Base-by-base conservation (phyloP, 1,284 basidiomycete species). In the Stereum hirsutum region DNA sequence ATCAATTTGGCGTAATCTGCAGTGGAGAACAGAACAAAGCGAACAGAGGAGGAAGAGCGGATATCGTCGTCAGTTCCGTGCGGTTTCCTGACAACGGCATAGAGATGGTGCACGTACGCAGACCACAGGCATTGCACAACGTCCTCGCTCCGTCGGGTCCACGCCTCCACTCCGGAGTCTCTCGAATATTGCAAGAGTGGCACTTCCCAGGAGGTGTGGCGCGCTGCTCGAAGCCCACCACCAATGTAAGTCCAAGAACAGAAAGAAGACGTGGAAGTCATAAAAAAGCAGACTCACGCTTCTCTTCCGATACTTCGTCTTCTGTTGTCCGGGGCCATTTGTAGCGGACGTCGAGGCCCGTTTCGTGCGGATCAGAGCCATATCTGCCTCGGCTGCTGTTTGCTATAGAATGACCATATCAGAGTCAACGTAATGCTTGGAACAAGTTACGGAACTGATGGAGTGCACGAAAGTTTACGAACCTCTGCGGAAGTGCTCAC, bases 161-260 rank as follows among this genome's bases (percentile, higher is more conserved):
- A 26, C 85, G 73, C 41, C 84, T 62, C 84, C 84, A 89, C 57
- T 89, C 84, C n/a, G 84, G 84, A 3, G 84, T 89, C 58, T 89
- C 86, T 46, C 80, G 70, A 45, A 85, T 88, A 60, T 85, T 84
- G 57, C 85, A 89, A 23, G 85, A 86, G 59, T 87, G 83, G 54
- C 85, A 89, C 56, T 86, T 84, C 7, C 84, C 84, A 10, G 85
- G 85, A 19, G 85, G 86, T 31, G 79, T 82, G 39, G 84, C 83
- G 48, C 85, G 76, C 85, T 88, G 63, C 26, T 43, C 32, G 19
- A 39, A 47, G 42, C 7, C 15, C 8, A 44, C 30, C 6, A 15
- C 20, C 20, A 37, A 14, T 38, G 28, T 25, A 32, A 54, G 54
- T 53, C 53, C 62, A 54, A 51, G 63, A 6, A 20, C 17, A 20